Evolutionary conservation across 2,329 filamentous ascomycete genomes (phyloP).

Genomic region (Fragosphaeria purpurea): DNA sequence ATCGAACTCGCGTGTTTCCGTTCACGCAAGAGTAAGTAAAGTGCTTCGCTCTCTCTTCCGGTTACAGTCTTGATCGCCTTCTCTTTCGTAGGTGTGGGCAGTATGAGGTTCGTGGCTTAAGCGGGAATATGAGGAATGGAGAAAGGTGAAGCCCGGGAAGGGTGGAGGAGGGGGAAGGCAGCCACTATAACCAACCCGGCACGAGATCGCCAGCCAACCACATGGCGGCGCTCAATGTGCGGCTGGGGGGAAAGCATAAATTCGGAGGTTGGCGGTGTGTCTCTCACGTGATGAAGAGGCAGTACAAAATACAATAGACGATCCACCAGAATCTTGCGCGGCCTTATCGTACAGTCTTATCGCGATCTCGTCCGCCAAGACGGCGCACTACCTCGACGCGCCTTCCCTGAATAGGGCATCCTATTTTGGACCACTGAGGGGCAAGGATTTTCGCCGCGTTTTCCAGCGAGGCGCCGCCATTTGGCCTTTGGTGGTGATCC

Average conservation of each 20-base stretch:
- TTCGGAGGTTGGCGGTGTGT: not conserved
- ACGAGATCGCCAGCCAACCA: constrained; percentile 1
- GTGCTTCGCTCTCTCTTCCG: too few relatives aligned
- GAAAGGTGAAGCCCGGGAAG: not conserved
- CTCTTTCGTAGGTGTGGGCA: too few relatives aligned
- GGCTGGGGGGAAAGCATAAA: constrained; percentile 4
- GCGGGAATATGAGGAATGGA: not conserved
- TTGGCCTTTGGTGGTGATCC: not conserved
- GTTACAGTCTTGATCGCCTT: too few relatives aligned
- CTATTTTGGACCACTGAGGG: constrained; percentile 9
- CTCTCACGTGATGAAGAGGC: constrained; percentile 2
- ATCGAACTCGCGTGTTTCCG: too few relatives aligned
- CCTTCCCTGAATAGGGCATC: not conserved
- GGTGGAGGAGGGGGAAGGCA: constrained; percentile 5
- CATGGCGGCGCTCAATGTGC: not conserved
- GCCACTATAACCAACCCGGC: constrained; percentile 2
- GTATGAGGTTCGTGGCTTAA: too few relatives aligned
- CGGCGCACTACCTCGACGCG: too few relatives aligned
- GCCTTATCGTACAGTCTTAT: not conserved
- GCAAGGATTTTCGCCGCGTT: constrained; percentile 15
- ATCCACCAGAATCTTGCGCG: too few relatives aligned
- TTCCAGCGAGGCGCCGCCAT: constrained; percentile 12
- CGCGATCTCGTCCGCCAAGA: not conserved
- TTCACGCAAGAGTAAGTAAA: too few relatives aligned
- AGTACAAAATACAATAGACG: too few relatives aligned